Evolutionary conservation across 257 asterid species (phyloP), one percentile per base, ranked within the genome.

Genomic region (Forsythia viridissima): DNA sequence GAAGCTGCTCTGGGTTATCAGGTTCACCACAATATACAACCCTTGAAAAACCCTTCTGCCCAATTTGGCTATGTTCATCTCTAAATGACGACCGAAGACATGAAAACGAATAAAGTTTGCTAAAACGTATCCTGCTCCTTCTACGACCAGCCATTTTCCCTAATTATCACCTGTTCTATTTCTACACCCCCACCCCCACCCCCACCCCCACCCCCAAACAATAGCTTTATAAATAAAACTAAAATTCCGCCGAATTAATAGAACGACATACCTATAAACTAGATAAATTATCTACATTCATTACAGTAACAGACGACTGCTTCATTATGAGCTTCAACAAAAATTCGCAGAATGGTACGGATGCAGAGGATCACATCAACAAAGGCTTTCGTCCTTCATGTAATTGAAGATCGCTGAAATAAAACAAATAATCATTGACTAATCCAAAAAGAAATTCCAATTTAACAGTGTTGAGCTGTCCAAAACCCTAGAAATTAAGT

Each of bases 1-100:
- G 79, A 40, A 87, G 42, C 87, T 91, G 97, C 68, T 92, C 98
- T 5, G 77, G 80, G 36, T 76, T 86, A 82, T 92, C 98, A 20
- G 99, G 94, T 42, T 95, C 97, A 79, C 93, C 93, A 81, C 98
- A 93, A 74, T 88, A 83, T 77, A 95, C 98, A 40, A 89, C 83
- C 80, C 97, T 87, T 9, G 99, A 92, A 76, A 83, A 95, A 46
- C 98, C 99, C 84, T 88, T 87, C 79, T 86, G 90, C 84, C 99
- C 99, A 85, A 95, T 90, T 73, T 90, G 94, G 10, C 89, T 77
- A 75, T 93, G 97, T 41, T 89, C 91, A 21, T 90, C 96, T 20
- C 86, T 74, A 71, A 80, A 87, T 3, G 89, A 48, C 52, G 89
- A 79, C 77, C 78, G 86, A 20, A 87, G 83, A 79, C 98, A 95